These are phyloP conservation scores for Ascoidea tarda DNA, from an alignment of 805 yeast genomes.

Conservation along the genomic window DNA sequence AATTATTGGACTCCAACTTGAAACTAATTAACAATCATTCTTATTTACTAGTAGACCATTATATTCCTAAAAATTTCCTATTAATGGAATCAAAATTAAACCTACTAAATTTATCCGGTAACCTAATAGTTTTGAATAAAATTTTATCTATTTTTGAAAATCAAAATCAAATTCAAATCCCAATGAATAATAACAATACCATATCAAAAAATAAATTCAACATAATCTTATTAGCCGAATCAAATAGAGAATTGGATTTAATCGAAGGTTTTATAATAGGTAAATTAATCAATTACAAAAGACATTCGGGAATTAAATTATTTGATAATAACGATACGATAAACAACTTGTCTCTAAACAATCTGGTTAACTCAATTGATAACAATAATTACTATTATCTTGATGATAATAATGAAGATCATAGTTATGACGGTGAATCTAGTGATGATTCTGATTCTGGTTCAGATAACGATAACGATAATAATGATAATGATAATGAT, in stretches of 20 bases:
- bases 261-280: constrained; percentile 74
- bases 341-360: not conserved
- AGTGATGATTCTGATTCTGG: constrained; percentile 1
- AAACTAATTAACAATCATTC: constrained; percentile 37
- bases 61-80: constrained; percentile 54
- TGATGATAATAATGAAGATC: constrained; percentile 6
- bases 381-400: constrained; percentile 1
- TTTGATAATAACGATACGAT: constrained; percentile 24
- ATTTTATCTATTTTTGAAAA: constrained; percentile 24
- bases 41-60: constrained; percentile 60
- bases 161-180: constrained; percentile 13
- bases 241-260: constrained; percentile 58
- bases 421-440: constrained; percentile 6
- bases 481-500: constrained; percentile 7
- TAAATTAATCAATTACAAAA: constrained; percentile 43
- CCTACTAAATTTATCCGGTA: constrained; percentile 40
- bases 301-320: constrained; percentile 54
- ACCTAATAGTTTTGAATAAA: constrained; percentile 39
- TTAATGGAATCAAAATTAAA: constrained; percentile 50
- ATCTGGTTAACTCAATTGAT: too few species aligned
- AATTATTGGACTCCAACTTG: constrained; percentile 4
- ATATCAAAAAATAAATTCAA: constrained; percentile 11
- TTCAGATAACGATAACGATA: not conserved
- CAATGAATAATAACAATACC: constrained; percentile 8
- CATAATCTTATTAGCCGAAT: constrained; percentile 38